Base-by-base conservation (phyloP, 345 rosid genomes). In the Boechera divaricarpa region DNA sequence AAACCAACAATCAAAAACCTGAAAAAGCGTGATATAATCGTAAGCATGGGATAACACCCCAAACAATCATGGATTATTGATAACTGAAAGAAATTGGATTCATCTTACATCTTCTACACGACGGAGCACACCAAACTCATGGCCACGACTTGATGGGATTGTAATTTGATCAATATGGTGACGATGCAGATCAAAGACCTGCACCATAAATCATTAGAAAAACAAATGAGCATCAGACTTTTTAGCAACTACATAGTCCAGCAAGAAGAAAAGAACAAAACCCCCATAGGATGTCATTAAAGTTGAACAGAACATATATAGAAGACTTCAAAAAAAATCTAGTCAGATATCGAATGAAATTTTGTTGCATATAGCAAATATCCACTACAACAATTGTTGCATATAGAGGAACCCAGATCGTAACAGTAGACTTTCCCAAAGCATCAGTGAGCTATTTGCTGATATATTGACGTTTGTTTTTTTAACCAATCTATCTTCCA, bases 1-100 rank as follows among this genome's bases (percentile, higher is more conserved):
- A 81, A 96, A 96, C 99, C 99, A 96, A 80, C 99, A 96, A 87
- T 96, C 99, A 70, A 93, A 93, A 57, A 96, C 99, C 99, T 95
- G 91, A 72, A 73, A 35, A 55, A 45, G 38, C n/a, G 7, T 44
- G 44, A 44, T 60, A 73, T 45, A 67, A 44, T 59, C 21, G 15
- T 66, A 44, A 52, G 52, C 41, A 71, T 28, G 29, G 48, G 41
- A 58, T 52, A 49, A 70, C n/a, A 70, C 59, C 18, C 65, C 49
- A 45, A 32, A 65, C 7, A 44, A 59, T 16, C 63, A 55, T 2
- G 64, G 49, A 69, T 56, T 18, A 53, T 39, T 39, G 63, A 72
- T 44, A 60, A 70, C n/a, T 35, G 69, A 78, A 62, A 47, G 28
- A 74, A 18, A 10, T 2, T 9, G 32, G 67, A 63, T 73, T 52